Percentiles rank a stretch among this genome's conserved stretches.
These are phyloP conservation scores for Lecanicillium sp. DNA, from an alignment of 2,329 filamentous ascomycete genomes.

Conservation along the genomic window DNA sequence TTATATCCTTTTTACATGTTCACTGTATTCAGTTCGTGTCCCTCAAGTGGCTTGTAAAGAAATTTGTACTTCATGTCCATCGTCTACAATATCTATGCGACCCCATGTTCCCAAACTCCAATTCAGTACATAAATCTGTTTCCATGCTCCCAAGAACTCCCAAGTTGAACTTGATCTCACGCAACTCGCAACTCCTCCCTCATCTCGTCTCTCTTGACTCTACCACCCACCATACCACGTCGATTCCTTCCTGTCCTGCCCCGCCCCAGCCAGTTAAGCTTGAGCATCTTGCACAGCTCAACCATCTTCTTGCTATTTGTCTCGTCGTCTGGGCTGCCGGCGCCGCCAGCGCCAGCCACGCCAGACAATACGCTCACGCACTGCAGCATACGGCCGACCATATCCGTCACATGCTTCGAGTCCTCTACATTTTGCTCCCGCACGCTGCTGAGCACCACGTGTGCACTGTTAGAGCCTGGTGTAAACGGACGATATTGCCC, in stretches of 20 bases:
- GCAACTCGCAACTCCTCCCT: slow-evolving; percentile 34
- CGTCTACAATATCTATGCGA: no score
- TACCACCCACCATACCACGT: slow-evolving; percentile 74
- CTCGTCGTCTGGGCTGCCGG: slow-evolving; percentile 53
- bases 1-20: not conserved
- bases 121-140: not conserved
- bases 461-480: slow-evolving; percentile 25
- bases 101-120: not conserved
- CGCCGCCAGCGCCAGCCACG: slow-evolving; percentile 39
- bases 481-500: slow-evolving; percentile 43
- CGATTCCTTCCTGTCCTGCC: slow-evolving; percentile 84
- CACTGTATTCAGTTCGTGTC: not conserved
- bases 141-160: no score
- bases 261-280: slow-evolving; percentile 92
- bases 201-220: slow-evolving; percentile 38
- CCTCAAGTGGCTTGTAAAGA: no score
- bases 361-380: slow-evolving; percentile 86
- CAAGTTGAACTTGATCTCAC: slow-evolving; percentile 9
- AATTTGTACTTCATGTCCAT: no score
- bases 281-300: slow-evolving; percentile 75
- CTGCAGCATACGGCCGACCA: slow-evolving; percentile 90
- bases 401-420: slow-evolving; percentile 79
- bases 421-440: slow-evolving; percentile 56
- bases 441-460: slow-evolving; percentile 29
- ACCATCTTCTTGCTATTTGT: slow-evolving; percentile 72